Conservation (phyloP, 1,139 yeast genomes). For the Kodamaea alishanica region DNA sequence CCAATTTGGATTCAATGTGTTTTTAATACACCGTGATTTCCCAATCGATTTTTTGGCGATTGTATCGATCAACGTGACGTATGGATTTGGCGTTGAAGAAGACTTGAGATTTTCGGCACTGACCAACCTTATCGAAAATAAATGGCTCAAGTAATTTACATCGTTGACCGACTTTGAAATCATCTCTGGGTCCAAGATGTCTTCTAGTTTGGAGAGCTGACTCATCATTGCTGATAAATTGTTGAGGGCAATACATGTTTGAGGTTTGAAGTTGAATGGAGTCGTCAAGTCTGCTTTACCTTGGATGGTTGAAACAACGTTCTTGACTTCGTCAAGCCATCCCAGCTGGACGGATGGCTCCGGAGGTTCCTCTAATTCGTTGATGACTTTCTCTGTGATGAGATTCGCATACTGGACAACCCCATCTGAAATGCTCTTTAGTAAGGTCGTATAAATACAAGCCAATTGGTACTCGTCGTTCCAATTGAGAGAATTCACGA, state of each 20-base stretch:
- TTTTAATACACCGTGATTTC: slow-evolving; percentile 62
- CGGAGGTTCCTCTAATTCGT: slow-evolving; percentile 43
- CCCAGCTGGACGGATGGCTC: slow-evolving; percentile 11
- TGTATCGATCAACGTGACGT: slow-evolving; percentile 66
- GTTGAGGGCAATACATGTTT: slow-evolving; percentile 74
- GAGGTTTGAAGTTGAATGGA: slow-evolving; percentile 58
- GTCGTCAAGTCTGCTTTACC: slow-evolving; percentile 39
- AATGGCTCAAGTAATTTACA: slow-evolving; percentile 43
- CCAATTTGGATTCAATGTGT: slow-evolving; percentile 75
- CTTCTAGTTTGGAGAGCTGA: slow-evolving; percentile 59
- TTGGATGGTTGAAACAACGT: slow-evolving; percentile 46
- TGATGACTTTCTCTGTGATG: slow-evolving; percentile 44
- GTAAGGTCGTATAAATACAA: slow-evolving; percentile 51
- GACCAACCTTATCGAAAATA: slow-evolving; percentile 63
- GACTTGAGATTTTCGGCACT: slow-evolving; percentile 70
- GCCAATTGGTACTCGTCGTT: slow-evolving; percentile 58
- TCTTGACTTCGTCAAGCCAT: slow-evolving; percentile 46
- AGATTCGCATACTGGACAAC: slow-evolving; percentile 50
- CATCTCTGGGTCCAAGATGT: slow-evolving; percentile 56
- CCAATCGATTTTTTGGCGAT: slow-evolving; percentile 57
- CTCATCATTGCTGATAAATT: slow-evolving; percentile 61
- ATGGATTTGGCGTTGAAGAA: slow-evolving; percentile 37
- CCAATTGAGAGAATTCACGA: slow-evolving; percentile 63
- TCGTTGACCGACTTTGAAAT: slow-evolving; percentile 47
- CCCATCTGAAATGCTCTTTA: slow-evolving; percentile 62